phyloP scores from a whole-genome alignment of 2,329 filamentous ascomycete species.

The Xylariaceae sp. region DNA sequence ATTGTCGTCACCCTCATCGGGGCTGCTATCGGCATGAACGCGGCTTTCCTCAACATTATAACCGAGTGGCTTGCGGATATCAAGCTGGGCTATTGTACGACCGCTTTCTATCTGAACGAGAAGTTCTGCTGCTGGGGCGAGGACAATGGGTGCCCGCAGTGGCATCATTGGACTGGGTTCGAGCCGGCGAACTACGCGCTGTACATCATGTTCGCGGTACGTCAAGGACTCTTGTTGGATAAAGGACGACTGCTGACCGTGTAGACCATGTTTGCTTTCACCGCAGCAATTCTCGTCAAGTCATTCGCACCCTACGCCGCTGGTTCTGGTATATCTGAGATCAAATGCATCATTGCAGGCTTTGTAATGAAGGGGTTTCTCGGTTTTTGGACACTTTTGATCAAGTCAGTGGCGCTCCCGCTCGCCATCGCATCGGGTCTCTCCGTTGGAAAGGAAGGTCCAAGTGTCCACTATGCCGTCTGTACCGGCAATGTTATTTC shows the following conservation, averaged over 20 bases:
- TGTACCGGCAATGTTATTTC: conserved; percentile 97
- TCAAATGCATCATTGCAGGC: conserved; percentile 98
- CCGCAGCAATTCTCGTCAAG: conserved; percentile 80
- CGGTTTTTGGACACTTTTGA: conserved; percentile 83
- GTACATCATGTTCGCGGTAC: conserved; percentile 80
- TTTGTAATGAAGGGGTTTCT: conserved; percentile 99
- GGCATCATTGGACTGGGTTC: conserved; percentile 83
- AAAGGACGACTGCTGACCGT: conserved; percentile 9
- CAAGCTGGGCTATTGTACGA: conserved; percentile 93
- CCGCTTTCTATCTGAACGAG: conserved; percentile 95
- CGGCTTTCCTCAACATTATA: conserved; percentile 87
- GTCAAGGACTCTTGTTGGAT: conserved; percentile 16
- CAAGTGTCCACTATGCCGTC: conserved; percentile 97
- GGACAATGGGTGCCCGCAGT: conserved; percentile 81
- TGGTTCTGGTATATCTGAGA: conserved; percentile 95
- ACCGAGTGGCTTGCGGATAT: conserved; percentile 97
- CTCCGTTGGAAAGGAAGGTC: conserved; percentile 94
- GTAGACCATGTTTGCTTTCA: conserved; percentile 73
- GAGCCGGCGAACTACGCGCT: conserved; percentile 77
- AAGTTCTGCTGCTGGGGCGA: conserved; percentile 98
- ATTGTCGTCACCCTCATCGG: conserved; percentile 94
- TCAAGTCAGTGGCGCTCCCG: conserved; percentile 89
- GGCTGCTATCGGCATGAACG: conserved; percentile 87
- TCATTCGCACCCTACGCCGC: conserved; percentile 93
- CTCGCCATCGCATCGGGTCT: conserved; percentile 90